Evolutionary conservation across 176 grass and related monocot species (phyloP), one percentile per base, ranked within the genome.

Genomic region (Eragrostis nindensis): DNA sequence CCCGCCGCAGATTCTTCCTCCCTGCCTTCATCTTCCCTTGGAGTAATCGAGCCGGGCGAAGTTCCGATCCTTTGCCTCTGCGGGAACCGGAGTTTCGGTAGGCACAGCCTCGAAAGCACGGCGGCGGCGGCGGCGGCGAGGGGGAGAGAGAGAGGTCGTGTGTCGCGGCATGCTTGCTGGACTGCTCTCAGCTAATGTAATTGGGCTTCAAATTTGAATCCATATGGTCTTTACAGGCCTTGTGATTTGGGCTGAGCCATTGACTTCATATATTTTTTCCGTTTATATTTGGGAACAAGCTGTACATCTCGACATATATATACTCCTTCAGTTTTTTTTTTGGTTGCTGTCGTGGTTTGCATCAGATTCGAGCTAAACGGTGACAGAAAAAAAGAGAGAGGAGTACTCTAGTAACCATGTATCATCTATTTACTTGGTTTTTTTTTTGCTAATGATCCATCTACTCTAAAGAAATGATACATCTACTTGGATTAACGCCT

Each of bases 1-100:
- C 90, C 30, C 96, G 84, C 66, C 74, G 90, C 30, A 98, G 65
- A 52, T 98, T 98, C 88, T 95, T 98, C 88, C 95, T 93, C 30
- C 95, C 95, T 8, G 81, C 66, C 78, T 89, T 91, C 92, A 98
- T 98, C 47, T n/a, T 5, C 11, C n/a, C 27, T 64, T 11, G 2
- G 7, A n/a, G 21, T 54, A 21, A 41, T 73, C 15, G 57, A 11
- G 11, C 3, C 18, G 45, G 3, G 45, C 26, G 19, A 24, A 22
- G 36, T 4, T 17, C 1, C 12, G 32, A 8, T 12, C 19, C 44
- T 45, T 45, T 59, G 25, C 55, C 47, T 70, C 21, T 5, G 26
- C 50, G 64, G 41, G n/a, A 42, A 40, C 2, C 2, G 12, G 38
- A 17, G 76, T 29, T 2, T 61, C 29, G 22, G 26, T 10, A 36